phyloP scores from a whole-genome alignment of 108 stramenopile species.

The Seminavis robusta region DNA sequence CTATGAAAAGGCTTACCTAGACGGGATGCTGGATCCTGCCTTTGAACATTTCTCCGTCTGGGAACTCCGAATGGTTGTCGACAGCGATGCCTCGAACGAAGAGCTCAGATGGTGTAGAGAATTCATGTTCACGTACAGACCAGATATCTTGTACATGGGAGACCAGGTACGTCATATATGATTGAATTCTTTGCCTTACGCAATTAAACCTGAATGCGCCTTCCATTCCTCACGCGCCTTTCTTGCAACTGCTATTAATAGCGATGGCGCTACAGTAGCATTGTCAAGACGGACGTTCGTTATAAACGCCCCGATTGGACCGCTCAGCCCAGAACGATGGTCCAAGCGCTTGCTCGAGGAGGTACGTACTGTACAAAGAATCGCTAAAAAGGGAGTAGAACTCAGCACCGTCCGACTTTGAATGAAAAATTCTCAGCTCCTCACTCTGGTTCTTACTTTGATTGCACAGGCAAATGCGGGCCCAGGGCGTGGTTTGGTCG shows the following conservation, averaged over 20 bases:
- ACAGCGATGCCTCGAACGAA: slow-evolving; percentile 40
- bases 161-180: neutral
- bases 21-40: slow-evolving; percentile 30
- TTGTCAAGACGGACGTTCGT: slow-evolving; percentile 42
- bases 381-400: too few species aligned
- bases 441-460: too few species aligned
- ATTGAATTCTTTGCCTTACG: too few species aligned
- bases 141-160: slow-evolving; percentile 27
- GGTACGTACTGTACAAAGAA: too few species aligned
- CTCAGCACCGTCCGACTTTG: too few species aligned
- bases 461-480: slow-evolving; percentile 32
- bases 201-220: too few species aligned
- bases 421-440: too few species aligned
- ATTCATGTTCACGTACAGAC: slow-evolving; percentile 40
- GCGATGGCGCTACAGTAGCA: slow-evolving; percentile 29
- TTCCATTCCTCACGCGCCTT: too few species aligned
- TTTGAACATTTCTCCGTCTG: slow-evolving; percentile 35
- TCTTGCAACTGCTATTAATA: too few species aligned
- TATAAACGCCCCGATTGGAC: slow-evolving; percentile 41
- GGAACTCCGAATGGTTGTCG: slow-evolving; percentile 35
- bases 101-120: slow-evolving; percentile 46
- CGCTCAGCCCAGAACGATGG: slow-evolving; percentile 27
- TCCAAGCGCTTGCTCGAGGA: neutral
- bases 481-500: slow-evolving; percentile 54
- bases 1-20: slow-evolving; percentile 35